These are phyloP conservation scores for Dioszegia hungarica DNA, from an alignment of 768 basidiomycete genomes.

Conservation along the genomic window DNA sequence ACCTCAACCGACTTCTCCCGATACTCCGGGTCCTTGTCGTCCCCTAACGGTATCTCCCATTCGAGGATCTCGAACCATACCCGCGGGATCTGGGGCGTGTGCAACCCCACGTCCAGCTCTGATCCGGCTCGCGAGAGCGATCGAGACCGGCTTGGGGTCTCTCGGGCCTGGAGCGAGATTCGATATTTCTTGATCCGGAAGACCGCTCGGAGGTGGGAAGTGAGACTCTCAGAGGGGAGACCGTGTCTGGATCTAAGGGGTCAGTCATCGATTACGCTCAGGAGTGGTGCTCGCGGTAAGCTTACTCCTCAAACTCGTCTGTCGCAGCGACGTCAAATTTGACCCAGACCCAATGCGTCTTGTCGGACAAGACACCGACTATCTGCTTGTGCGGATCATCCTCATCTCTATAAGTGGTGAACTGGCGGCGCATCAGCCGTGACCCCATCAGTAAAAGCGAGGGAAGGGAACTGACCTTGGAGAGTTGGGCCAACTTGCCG, in stretches of 20 bases:
- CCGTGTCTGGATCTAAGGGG: constrained; percentile 11
- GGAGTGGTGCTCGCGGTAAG: neutral
- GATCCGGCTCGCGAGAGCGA: neutral
- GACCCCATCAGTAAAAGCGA: neutral
- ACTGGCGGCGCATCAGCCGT: constrained; percentile 20
- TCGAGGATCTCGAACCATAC: constrained; percentile 20
- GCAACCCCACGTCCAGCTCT: neutral
- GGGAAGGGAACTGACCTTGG: constrained; percentile 10
- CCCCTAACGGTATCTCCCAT: constrained; percentile 22
- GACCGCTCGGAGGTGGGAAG: constrained; percentile 26
- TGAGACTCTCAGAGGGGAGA: constrained; percentile 18
- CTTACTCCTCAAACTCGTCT: constrained; percentile 30
- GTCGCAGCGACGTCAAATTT: constrained; percentile 29
- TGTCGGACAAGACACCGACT: constrained; percentile 18
- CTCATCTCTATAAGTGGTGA: constrained; percentile 16
- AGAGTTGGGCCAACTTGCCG: constrained; percentile 17
- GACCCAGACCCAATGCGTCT: constrained; percentile 21
- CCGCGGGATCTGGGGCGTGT: constrained; percentile 11
- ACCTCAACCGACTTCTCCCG: constrained; percentile 12
- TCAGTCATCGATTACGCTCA: no score
- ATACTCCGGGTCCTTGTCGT: constrained; percentile 25
- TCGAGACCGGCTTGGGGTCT: neutral
- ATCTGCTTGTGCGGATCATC: constrained; percentile 23
- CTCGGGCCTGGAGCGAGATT: constrained; percentile 5
- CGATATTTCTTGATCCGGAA: constrained; percentile 20